Base-by-base conservation (phyloP, 129 eudicot genomes). In the Cynara cardunculus region DNA sequence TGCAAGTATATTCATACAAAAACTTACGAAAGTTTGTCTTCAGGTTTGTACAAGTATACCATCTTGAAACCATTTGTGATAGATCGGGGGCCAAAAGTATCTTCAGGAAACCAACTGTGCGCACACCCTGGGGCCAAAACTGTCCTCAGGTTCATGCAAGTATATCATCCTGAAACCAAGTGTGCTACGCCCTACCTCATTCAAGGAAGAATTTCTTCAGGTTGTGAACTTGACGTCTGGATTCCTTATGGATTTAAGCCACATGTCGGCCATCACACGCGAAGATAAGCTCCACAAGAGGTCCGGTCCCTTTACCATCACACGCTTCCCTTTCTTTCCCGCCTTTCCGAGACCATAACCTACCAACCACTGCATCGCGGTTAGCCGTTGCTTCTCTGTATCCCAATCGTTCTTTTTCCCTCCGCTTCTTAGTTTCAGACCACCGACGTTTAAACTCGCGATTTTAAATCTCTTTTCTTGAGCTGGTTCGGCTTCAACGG, bases 291-390 rank as follows among this genome's bases (percentile, higher is more conserved):
- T 95, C 99, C 99, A 95, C 8, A 95, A 82, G 1, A 84, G 3
- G 27, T 92, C 97, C 67, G 88, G 91, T 2, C 90, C 96, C 84
- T 90, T 95, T 1, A 84, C 80, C 59, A 71, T 61, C 24, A 49
- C 78, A 0, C 87, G 85, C 75, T 83, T 92, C 64, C 90, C 93
- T 78, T 85, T 92, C 73, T 88, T 95, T n/a, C 86, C 89, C 0
- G 85, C 91, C 79, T 89, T 92, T 64, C 88, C 96, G 37, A 95
- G 83, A 27, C 97, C 97, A 46, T 90, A 77, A 31, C 85, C 93
- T n/a, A 95, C 85, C 83, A 95, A 88, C 99, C 99, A 95, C 35
- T 95, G 97, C 77, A 95, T 82, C 28, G 97, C 94, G 2, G 97
- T 95, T 25, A 95, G 85, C 82, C 90, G 86, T 82, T 90, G 97